phyloP scores from a whole-genome alignment of 2,329 filamentous ascomycete genomes.

The Gaeumannomyces sp. region DNA sequence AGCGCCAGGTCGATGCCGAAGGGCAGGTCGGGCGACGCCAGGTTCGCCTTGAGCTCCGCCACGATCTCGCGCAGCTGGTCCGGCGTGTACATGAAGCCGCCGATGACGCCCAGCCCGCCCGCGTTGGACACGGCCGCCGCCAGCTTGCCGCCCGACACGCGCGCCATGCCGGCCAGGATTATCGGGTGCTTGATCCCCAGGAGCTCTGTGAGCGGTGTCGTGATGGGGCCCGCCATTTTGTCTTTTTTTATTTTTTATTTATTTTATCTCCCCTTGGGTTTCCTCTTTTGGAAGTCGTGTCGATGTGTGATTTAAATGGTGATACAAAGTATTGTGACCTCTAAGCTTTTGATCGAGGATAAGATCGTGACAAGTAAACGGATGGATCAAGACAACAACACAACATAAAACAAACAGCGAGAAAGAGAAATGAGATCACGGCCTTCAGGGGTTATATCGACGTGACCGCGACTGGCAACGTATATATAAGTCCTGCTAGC shows the following conservation, averaged over 20 bases:
- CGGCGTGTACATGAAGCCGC: constrained; percentile 67
- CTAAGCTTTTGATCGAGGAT: too few species aligned
- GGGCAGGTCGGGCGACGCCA: constrained; percentile 61
- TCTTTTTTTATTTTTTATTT: not conserved
- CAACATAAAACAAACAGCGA: too few species aligned
- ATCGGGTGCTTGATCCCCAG: constrained; percentile 84
- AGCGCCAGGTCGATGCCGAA: constrained; percentile 91
- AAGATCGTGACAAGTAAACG: too few species aligned
- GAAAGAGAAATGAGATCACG: too few species aligned
- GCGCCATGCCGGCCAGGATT: constrained; percentile 89
- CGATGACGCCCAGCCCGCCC: constrained; percentile 73
- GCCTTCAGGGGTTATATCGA: not conserved
- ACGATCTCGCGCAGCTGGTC: constrained; percentile 73
- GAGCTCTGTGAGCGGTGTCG: constrained; percentile 71
- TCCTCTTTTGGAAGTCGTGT: too few species aligned
- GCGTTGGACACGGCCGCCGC: constrained; percentile 86
- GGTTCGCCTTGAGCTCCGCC: constrained; percentile 73
- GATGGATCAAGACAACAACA: too few species aligned
- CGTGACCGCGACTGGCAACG: too few species aligned
- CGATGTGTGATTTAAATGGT: too few species aligned
- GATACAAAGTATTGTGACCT: too few species aligned
- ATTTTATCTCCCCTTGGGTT: too few species aligned
- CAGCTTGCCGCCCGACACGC: constrained; percentile 69
- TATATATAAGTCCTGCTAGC: not conserved
- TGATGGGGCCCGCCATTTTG: constrained; percentile 44